A percentile compares a stretch with the other conserved stretches of the same genome.
These are phyloP conservation scores for Saccharomyces eubayanus DNA, from an alignment of 805 yeast genomes.

Conservation along the genomic window DNA sequence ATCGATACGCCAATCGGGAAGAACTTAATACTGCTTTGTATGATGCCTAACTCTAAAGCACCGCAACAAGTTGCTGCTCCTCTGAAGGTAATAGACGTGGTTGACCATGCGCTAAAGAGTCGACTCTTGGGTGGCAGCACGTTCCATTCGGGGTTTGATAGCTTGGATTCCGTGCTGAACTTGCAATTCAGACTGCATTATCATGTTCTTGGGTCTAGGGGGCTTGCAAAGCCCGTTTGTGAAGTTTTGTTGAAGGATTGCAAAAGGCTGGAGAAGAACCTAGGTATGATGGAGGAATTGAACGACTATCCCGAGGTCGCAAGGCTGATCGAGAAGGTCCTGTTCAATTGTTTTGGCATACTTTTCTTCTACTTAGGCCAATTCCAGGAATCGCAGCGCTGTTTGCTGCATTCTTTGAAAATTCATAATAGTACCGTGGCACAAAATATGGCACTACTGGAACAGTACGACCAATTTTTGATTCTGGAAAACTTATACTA, in stretches of 20 bases:
- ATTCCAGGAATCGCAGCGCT: slow-evolving; percentile 1
- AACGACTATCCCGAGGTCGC: neutral
- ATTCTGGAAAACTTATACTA: slow-evolving; percentile 23
- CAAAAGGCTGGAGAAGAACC: slow-evolving; percentile 6
- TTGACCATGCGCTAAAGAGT: slow-evolving; percentile 13
- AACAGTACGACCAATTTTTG: slow-evolving; percentile 6
- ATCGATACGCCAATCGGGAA: neutral
- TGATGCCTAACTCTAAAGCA: neutral
- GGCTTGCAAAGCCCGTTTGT: slow-evolving; percentile 7
- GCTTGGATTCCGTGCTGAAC: slow-evolving; percentile 19
- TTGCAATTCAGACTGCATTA: slow-evolving; percentile 25
- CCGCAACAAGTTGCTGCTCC: neutral
- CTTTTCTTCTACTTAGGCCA: slow-evolving; percentile 9
- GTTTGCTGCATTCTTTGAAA: neutral
- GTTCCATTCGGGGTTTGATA: slow-evolving; percentile 13
- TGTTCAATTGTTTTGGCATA: slow-evolving; percentile 16
- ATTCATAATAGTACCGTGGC: neutral
- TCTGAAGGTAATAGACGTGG: neutral
- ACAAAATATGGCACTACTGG: neutral
- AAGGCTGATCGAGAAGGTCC: slow-evolving; percentile 12
- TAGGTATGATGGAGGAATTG: neutral
- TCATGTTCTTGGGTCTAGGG: slow-evolving; percentile 17
- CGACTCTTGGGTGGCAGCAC: slow-evolving; percentile 23
- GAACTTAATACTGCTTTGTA: neutral
- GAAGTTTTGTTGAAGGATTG: slow-evolving; percentile 17